A percentile compares a stretch with the other conserved stretches of the same genome.
phyloP scores from a whole-genome alignment of 495 filamentous ascomycete genomes.

The Lasiosphaeria ovina region DNA sequence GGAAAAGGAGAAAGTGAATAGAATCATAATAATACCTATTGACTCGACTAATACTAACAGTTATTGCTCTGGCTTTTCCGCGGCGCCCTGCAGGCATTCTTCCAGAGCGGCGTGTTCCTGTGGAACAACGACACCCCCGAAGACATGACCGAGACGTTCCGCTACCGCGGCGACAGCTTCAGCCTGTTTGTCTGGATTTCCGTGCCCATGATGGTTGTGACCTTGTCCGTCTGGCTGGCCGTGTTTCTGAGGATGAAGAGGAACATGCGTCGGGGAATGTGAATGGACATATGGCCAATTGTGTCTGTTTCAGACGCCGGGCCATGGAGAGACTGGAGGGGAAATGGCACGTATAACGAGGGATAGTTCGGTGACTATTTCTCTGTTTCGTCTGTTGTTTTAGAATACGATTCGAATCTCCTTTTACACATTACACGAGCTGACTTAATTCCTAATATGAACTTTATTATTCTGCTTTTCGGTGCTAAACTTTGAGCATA shows the following conservation, averaged over 20 bases:
- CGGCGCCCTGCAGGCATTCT: constrained; percentile 10
- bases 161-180: background rate
- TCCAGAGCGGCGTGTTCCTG: constrained; percentile 10
- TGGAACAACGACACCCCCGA: constrained; percentile 4
- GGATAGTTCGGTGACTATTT: too few species aligned
- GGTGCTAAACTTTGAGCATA: too few species aligned
- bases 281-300: background rate
- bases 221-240: background rate
- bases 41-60: constrained; percentile 2
- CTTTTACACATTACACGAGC: too few species aligned
- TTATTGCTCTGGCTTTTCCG: background rate
- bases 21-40: too few species aligned
- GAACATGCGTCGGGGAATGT: background rate
- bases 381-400: too few species aligned
- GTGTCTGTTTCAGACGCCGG: too few species aligned
- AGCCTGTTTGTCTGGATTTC: background rate
- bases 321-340: too few species aligned
- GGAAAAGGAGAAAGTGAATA: too few species aligned
- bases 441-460: too few species aligned
- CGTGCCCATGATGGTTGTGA: background rate
- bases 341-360: too few species aligned
- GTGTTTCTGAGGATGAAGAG: constrained; percentile 2
- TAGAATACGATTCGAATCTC: too few species aligned
- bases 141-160: constrained; percentile 1
- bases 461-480: too few species aligned